A percentile compares a stretch with the other conserved stretches of the same genome.
Conservation (phyloP, 1,139 yeast genomes). For the Geotrichum siamense region DNA sequence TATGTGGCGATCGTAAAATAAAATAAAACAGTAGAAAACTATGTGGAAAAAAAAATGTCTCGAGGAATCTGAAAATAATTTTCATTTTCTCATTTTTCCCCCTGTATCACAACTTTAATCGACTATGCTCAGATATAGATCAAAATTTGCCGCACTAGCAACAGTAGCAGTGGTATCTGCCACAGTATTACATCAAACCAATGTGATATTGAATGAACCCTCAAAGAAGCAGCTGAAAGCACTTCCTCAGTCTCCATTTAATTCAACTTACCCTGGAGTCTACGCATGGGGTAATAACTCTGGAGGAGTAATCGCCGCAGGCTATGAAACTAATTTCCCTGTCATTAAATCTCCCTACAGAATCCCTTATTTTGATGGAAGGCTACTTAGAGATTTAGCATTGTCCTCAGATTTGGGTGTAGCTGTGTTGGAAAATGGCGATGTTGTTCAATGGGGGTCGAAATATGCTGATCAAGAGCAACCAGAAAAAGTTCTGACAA, state of each 20-base stretch:
- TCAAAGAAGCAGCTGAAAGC: no score
- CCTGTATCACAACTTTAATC: no score
- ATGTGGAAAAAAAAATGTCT: neutral
- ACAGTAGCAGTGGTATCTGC: no score
- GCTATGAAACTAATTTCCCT: constrained; percentile 28
- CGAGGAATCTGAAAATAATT: no score
- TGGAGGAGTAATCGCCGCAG: constrained; percentile 39
- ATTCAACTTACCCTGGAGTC: constrained; percentile 40
- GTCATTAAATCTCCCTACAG: constrained; percentile 51
- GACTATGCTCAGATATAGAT: no score
- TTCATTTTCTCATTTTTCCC: neutral
- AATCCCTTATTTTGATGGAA: constrained; percentile 56
- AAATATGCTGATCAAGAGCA: constrained; percentile 28
- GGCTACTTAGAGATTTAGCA: constrained; percentile 51
- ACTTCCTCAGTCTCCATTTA: constrained; percentile 4
- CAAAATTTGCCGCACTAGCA: no score
- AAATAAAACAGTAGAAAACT: constrained; percentile 1
- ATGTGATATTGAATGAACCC: no score
- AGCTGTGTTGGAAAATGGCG: constrained; percentile 64
- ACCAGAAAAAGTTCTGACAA: constrained; percentile 40
- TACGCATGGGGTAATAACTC: constrained; percentile 47
- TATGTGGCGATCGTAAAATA: no score
- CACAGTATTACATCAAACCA: no score
- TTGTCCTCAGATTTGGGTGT: constrained; percentile 50
- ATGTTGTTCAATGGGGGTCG: constrained; percentile 61